Percentiles rank a stretch among this genome's conserved stretches.
These are phyloP conservation scores for Zostera marina DNA, from an alignment of 116 monocot genomes.

Conservation along the genomic window DNA sequence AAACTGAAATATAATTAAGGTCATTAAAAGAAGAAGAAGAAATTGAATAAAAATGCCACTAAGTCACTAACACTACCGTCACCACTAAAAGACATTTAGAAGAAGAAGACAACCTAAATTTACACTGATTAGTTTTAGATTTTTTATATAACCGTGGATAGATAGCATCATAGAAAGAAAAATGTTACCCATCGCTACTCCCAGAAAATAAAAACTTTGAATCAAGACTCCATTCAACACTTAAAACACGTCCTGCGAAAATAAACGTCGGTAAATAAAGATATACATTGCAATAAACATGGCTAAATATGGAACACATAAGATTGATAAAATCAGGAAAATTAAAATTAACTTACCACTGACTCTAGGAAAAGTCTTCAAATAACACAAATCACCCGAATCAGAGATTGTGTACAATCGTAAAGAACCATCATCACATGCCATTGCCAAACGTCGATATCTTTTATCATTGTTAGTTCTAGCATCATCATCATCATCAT, in stretches of 20 bases:
- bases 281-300: neutral
- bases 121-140: no score
- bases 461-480: constrained; percentile 14
- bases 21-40: no score
- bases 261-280: neutral
- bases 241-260: constrained; percentile 58
- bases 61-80: no score
- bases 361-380: constrained; percentile 67
- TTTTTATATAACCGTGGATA: neutral
- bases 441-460: constrained; percentile 53
- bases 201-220: constrained; percentile 72
- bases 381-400: constrained; percentile 43
- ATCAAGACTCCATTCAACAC: constrained; percentile 86
- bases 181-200: constrained; percentile 74
- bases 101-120: no score
- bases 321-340: neutral
- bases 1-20: constrained; percentile 24
- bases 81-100: no score
- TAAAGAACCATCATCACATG: constrained; percentile 96
- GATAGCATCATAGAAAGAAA: neutral
- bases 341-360: constrained; percentile 40
- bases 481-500: constrained; percentile 32
- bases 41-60: no score
- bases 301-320: neutral
- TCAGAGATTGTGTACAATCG: constrained; percentile 51